Conservation (phyloP, 495 filamentous ascomycete species). For the Astrothelium subdiscretum region DNA sequence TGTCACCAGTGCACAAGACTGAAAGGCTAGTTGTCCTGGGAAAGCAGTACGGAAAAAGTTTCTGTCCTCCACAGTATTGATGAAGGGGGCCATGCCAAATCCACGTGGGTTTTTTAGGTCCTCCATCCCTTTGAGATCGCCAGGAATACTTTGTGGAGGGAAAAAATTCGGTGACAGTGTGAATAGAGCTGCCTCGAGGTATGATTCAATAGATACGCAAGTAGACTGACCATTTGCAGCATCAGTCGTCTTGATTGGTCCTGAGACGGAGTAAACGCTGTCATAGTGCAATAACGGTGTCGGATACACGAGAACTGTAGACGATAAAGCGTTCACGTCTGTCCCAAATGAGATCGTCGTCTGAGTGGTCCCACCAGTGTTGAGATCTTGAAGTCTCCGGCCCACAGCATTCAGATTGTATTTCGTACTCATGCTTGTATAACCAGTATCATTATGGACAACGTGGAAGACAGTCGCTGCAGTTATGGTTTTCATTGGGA, state of each 20-base stretch:
- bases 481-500: not conserved
- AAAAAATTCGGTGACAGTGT: not conserved
- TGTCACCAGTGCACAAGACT: no score
- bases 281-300: not conserved
- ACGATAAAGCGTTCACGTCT: not conserved
- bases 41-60: not conserved
- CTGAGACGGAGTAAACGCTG: not conserved
- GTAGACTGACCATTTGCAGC: not conserved
- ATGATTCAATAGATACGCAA: not conserved
- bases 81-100: not conserved
- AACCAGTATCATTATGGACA: not conserved
- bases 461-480: not conserved
- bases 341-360: not conserved
- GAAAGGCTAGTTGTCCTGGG: not conserved
- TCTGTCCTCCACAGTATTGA: not conserved
- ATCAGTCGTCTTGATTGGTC: not conserved
- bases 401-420: not conserved
- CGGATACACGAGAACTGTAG: not conserved
- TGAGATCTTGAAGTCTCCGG: not conserved
- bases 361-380: not conserved
- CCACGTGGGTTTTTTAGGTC: not conserved
- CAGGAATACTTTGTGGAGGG: no score
- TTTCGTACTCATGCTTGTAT: not conserved
- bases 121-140: no score
- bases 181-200: not conserved